Base-by-base conservation (phyloP, 495 filamentous ascomycete species). In the Articulospora tetracladia region DNA sequence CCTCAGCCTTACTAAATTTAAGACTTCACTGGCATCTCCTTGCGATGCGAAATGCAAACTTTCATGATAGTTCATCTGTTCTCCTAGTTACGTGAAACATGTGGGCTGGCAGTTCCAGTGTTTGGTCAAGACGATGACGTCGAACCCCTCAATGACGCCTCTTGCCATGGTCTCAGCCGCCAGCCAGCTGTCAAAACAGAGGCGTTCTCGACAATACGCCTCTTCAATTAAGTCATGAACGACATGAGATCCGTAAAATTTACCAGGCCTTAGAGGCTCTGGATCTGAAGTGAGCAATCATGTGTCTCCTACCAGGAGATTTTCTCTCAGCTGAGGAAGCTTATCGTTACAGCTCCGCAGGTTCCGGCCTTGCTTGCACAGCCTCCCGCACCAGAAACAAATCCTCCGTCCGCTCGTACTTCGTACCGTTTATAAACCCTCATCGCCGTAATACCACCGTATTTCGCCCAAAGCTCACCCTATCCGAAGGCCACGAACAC, bases 1-100 rank as follows among this genome's bases (percentile, higher is more conserved):
- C n/a, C n/a, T n/a, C n/a, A n/a, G n/a, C 26, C 32, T 49, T 59
- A 23, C 27, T 30, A 19, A 46, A 22, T 52, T 34, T 56, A n/a
- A 25, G 19, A 6, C 10, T 20, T 39, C 30, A 52, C 15, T 55
- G 52, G 34, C 15, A 52, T 36, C 11, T 36, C 12, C 8, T 26
- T 3, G 25, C 17, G 34, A 32, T 22, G 23, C 8, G 34, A 41
- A 41, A 22, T 39, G 22, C 30, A 41, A 25, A 36, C 32, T 24
- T 52, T n/a, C n/a, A n/a, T n/a, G 30, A 32, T 32, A 32, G 30
- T n/a, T 23, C 22, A n/a, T 47, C 44, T 47, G 17, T 19, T 32
- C 30, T 32, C 13, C 30, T 32, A 32, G 30, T 13, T 34, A 34
- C 30, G 30, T 34, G 15, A 15, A 34, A 34, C 30, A n/a, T 34